Evolutionary conservation across 192 early-diverging fungal genomes (phyloP).

Genomic region (Gamsiella multidivaricata): DNA sequence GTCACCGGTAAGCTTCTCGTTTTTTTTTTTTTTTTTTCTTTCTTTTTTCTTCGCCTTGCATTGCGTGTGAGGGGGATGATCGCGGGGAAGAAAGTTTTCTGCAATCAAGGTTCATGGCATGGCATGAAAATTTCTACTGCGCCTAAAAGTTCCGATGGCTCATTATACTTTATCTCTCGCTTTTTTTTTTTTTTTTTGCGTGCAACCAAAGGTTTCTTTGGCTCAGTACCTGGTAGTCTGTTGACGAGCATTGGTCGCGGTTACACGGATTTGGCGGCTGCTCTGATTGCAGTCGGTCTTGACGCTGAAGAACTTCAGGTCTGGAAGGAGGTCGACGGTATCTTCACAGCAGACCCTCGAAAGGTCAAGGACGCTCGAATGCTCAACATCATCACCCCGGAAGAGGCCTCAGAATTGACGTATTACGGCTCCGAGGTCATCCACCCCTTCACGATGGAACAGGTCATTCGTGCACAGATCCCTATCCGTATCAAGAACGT

Average conservation of each 20-base stretch:
- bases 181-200: too few species aligned
- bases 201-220: constrained; percentile 98
- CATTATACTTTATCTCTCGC: background rate
- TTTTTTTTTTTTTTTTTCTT: constrained; percentile 5
- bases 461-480: constrained; percentile 95
- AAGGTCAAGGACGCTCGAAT: constrained; percentile 90
- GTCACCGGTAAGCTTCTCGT: constrained; percentile 75
- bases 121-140: background rate
- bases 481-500: constrained; percentile 99
- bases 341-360: constrained; percentile 98
- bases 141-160: constrained; percentile 8
- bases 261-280: constrained; percentile 98
- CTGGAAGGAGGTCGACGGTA: constrained; percentile 99
- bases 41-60: constrained; percentile 1
- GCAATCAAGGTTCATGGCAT: background rate
- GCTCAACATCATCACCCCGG: constrained; percentile 93
- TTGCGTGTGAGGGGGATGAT: background rate
- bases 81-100: background rate
- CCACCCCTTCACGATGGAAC: constrained; percentile 99
- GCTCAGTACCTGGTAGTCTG: constrained; percentile 95
- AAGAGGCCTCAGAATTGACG: constrained; percentile 97
- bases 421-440: constrained; percentile 97
- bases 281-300: constrained; percentile 91
- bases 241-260: constrained; percentile 94
- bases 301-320: constrained; percentile 94